Evolutionary conservation across 1,284 basidiomycete species (phyloP).

Genomic region (Ceratobasidium sp.): DNA sequence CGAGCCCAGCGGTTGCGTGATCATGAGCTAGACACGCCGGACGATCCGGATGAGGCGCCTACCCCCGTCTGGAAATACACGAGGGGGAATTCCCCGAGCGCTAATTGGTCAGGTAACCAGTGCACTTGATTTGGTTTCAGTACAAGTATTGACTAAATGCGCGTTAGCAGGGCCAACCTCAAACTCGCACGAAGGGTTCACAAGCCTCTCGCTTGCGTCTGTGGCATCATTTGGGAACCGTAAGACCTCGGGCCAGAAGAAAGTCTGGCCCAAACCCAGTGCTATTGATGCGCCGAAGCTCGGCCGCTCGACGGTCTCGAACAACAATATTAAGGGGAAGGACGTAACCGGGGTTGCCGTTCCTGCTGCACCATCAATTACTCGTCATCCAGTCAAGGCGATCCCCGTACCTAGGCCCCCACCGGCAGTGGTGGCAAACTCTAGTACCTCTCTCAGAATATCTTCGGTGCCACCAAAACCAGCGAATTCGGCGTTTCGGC

Average conservation of each 20-base stretch:
- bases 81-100: slow-evolving; percentile 7
- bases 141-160: slow-evolving; percentile 22
- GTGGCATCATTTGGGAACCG: slow-evolving; percentile 11
- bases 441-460: slow-evolving; percentile 17
- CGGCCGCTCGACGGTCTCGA: slow-evolving; percentile 3
- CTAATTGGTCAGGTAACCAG: slow-evolving; percentile 31
- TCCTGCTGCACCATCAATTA: background rate
- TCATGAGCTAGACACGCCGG: slow-evolving; percentile 29
- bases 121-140: background rate
- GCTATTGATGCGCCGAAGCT: slow-evolving; percentile 19
- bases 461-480: slow-evolving; percentile 34
- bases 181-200: slow-evolving; percentile 38
- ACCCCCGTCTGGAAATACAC: slow-evolving; percentile 39
- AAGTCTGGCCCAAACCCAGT: background rate
- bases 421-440: slow-evolving; percentile 1
- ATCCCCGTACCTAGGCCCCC: slow-evolving; percentile 1
- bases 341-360: slow-evolving; percentile 29
- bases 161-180: slow-evolving; percentile 3
- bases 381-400: slow-evolving; percentile 3
- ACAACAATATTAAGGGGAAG: slow-evolving; percentile 24
- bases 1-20: slow-evolving; percentile 36
- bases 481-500: slow-evolving; percentile 45
- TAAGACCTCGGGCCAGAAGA: slow-evolving; percentile 13
- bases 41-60: slow-evolving; percentile 29
- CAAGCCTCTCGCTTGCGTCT: slow-evolving; percentile 36